phyloP scores from a whole-genome alignment of 2,329 filamentous ascomycete genomes.

The Venturia pyrina region DNA sequence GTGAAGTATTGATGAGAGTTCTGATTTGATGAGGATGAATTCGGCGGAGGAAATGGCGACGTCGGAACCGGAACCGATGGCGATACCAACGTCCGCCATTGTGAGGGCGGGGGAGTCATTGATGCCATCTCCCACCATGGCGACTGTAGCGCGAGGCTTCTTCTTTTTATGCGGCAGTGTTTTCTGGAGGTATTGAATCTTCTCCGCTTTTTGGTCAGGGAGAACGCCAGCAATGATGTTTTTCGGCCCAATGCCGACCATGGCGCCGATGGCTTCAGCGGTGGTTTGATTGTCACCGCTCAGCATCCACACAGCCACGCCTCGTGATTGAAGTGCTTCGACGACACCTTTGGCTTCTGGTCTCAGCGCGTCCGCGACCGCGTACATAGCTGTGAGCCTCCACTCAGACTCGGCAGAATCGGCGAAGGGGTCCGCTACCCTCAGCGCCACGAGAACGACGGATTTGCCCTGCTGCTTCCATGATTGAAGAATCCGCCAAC shows the following conservation, averaged over 20 bases:
- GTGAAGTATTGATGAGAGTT: slow-evolving; percentile 60
- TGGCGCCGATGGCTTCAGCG: slow-evolving; percentile 64
- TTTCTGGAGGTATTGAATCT: slow-evolving; percentile 45
- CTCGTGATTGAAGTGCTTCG: slow-evolving; percentile 49
- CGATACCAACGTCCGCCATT: slow-evolving; percentile 73
- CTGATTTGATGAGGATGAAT: slow-evolving; percentile 68
- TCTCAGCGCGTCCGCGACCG: slow-evolving; percentile 73
- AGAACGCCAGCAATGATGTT: slow-evolving; percentile 84
- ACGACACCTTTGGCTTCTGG: slow-evolving; percentile 60
- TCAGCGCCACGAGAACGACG: slow-evolving; percentile 29
- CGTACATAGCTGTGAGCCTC: slow-evolving; percentile 54
- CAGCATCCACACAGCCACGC: slow-evolving; percentile 79
- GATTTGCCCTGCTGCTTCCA: slow-evolving; percentile 35
- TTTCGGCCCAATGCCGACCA: slow-evolving; percentile 59
- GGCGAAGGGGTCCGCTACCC: slow-evolving; percentile 12
- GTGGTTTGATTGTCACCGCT: slow-evolving; percentile 87
- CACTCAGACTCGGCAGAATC: slow-evolving; percentile 16
- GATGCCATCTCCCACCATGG: slow-evolving; percentile 80
- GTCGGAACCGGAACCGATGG: slow-evolving; percentile 70
- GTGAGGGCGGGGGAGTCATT: slow-evolving; percentile 77
- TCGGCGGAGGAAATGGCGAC: slow-evolving; percentile 73
- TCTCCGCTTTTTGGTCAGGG: slow-evolving; percentile 69
- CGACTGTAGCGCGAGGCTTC: slow-evolving; percentile 47
- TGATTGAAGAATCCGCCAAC: slow-evolving; percentile 19
- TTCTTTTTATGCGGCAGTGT: slow-evolving; percentile 19